Percentiles rank a stretch among this genome's conserved stretches.
Evolutionary conservation across 768 basidiomycete genomes (phyloP).

Genomic region (Dentipellis sp.): DNA sequence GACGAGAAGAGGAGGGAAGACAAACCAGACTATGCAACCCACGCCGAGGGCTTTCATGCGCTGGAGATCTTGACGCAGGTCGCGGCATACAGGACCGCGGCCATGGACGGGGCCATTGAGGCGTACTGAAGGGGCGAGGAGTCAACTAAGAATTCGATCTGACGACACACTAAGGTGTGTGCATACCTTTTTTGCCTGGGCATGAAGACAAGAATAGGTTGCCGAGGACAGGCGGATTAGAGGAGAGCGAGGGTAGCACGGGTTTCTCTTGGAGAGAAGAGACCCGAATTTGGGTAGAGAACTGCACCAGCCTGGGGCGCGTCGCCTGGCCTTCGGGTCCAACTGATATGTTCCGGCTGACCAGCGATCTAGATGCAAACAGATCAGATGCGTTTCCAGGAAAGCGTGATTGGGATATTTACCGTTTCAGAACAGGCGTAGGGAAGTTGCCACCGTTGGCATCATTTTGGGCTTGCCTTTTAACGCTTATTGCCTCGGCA

Average conservation of each 20-base stretch:
- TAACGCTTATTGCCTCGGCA: background rate
- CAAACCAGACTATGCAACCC: constrained; percentile 76
- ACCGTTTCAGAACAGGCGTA: background rate
- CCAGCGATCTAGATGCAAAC: background rate
- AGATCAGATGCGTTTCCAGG: background rate
- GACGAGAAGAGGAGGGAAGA: constrained; percentile 1
- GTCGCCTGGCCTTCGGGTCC: background rate
- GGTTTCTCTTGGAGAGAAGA: background rate
- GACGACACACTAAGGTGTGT: background rate
- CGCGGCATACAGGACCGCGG: constrained; percentile 73
- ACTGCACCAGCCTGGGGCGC: constrained; percentile 1
- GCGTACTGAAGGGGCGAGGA: constrained; percentile 37
- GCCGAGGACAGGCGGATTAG: constrained; percentile 37
- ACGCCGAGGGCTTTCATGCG: constrained; percentile 71
- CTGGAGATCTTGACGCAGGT: constrained; percentile 65
- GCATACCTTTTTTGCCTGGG: constrained; percentile 85
- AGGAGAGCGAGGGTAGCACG: background rate
- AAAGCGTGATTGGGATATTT: background rate
- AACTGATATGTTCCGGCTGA: background rate
- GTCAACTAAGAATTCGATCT: too few species aligned
- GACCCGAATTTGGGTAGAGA: background rate
- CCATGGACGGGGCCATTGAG: constrained; percentile 70
- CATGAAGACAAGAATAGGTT: constrained; percentile 87
- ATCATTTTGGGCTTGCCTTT: background rate
- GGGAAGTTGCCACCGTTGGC: background rate